Conservation (phyloP, 305 asterid species). For the Salvia sclarea region DNA sequence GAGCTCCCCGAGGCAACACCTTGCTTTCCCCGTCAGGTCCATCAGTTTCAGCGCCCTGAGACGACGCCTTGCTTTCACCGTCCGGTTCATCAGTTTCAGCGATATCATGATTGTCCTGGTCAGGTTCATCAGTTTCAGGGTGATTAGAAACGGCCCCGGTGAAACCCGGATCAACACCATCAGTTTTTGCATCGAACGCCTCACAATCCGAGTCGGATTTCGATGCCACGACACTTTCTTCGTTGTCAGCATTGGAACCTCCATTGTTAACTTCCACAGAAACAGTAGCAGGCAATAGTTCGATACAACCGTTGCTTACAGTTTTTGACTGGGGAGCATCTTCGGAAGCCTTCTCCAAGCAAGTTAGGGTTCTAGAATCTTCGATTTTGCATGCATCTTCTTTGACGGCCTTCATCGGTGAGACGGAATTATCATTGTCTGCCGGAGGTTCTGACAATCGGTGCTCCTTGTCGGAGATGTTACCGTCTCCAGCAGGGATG, state of each 20-base stretch:
- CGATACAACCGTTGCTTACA: slow-evolving; percentile 24
- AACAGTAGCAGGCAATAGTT: slow-evolving; percentile 19
- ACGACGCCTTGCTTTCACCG: not conserved
- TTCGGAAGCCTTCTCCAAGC: slow-evolving; percentile 29
- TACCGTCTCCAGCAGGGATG: slow-evolving; percentile 11
- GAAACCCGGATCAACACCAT: not conserved
- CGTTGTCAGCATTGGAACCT: not conserved
- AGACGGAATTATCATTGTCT: slow-evolving; percentile 20
- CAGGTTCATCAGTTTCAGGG: not conserved
- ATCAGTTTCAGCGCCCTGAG: slow-evolving; percentile 5
- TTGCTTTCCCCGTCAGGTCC: not conserved
- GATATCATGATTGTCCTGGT: not conserved
- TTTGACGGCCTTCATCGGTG: slow-evolving; percentile 4
- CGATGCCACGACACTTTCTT: not conserved
- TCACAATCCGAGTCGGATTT: not conserved
- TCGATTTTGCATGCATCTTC: slow-evolving; percentile 20
- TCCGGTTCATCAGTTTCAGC: not conserved
- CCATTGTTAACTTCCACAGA: not conserved
- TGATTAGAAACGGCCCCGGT: slow-evolving; percentile 4
- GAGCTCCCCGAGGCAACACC: not conserved
- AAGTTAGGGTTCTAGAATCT: slow-evolving; percentile 21
- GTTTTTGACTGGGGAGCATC: slow-evolving; percentile 3
- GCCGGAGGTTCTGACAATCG: slow-evolving; percentile 22
- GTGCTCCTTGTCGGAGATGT: slow-evolving; percentile 12
- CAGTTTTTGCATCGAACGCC: not conserved